Base-by-base conservation (phyloP, 75 land plant genomes). In the Larix kaempferi region DNA sequence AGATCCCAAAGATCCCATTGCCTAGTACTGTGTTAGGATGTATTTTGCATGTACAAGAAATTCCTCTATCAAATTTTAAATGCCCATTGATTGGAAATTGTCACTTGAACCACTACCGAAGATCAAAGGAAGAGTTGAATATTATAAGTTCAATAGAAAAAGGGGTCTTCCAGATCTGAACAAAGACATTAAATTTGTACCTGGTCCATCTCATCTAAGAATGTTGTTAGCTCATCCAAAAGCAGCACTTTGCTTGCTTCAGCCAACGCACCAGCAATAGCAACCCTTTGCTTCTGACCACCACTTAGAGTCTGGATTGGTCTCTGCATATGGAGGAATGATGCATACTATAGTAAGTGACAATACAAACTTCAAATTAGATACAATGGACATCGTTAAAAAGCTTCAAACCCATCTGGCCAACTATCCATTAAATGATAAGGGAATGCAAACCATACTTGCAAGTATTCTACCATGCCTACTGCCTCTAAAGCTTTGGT, bases 201-300 rank as follows among this genome's bases (percentile, higher is more conserved):
- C 98, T 97, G 99, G 84, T 97, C 99, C 58, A n/a, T 75, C 77
- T 91, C 95, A 84, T 97, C 98, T 25, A 97, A 64, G 74, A 94
- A 97, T 17, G 99, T 94, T 56, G 99, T 97, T 35, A 97, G 88
- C 80, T 97, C 99, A 82, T 97, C 99, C 27, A 97, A 88, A 21
- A 97, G 75, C 59, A 97, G 81, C 25, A 97, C 93, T 71, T 88
- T 88, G 79, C 98, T 91, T 56, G 87, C 61, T 84, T 97, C 99
- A 73, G 98, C 99, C 54, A 97, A 87, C 74, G 99, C 95, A 63
- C 99, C 99, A 17, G 99, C 99, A 77, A 97, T 94, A 1, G 99
- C 98, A 54, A 97, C 95, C 66, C 99, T 82, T 73, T 94, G 99
- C 74, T 97, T 97, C 86, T 97, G 99, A 74, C 98, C 99, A 49